Evolutionary conservation across 345 rosid species (phyloP), one percentile per base, ranked within the genome.

Genomic region (Populus tremula): DNA sequence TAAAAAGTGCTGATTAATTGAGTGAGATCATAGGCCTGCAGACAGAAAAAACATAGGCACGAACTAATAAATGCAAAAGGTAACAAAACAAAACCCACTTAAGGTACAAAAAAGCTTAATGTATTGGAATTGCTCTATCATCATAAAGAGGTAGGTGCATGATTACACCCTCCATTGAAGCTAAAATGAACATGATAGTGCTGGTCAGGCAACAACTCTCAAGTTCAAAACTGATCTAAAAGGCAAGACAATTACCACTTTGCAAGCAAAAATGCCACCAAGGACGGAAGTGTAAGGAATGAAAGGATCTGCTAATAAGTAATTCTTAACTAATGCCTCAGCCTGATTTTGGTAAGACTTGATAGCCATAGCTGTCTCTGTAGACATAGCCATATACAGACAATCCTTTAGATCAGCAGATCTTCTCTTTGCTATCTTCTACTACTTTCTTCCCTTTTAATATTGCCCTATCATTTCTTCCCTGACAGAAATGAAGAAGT

Each of bases 231-330:
- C 1, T 6, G 31, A 45, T 45, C 43, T 69, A 7, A 71, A 66
- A n/a, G 69, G 7, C 14, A 23, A 38, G 18, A 50, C 77, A 64
- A 54, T n/a, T 87, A 94, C 97, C 98, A 88, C 82, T 87, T 91
- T 94, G 86, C 93, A 90, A 83, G 94, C 90, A 79, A 86, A 78
- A 75, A 91, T 84, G 78, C 97, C 97, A 66, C 83, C 82, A 70
- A 94, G 81, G 73, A 94, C 64, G 27, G 97, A 90, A 62, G 97
- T 89, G 84, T 88, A 92, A 43, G 98, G 94, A 77, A 91, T 82
- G 79, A 82, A 87, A 47, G 93, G 87, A 82, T 86, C 89, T 27
- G 94, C 85, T 43, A 89, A 83, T 70, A 94, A 59, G 83, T 91
- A 90, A 84, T 82, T 79, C 82, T 82, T 88, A 68, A 91, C 87